These are phyloP conservation scores for Aureobasidium sp. DNA, from an alignment of 2,329 filamentous ascomycete species.

Conservation along the genomic window DNA sequence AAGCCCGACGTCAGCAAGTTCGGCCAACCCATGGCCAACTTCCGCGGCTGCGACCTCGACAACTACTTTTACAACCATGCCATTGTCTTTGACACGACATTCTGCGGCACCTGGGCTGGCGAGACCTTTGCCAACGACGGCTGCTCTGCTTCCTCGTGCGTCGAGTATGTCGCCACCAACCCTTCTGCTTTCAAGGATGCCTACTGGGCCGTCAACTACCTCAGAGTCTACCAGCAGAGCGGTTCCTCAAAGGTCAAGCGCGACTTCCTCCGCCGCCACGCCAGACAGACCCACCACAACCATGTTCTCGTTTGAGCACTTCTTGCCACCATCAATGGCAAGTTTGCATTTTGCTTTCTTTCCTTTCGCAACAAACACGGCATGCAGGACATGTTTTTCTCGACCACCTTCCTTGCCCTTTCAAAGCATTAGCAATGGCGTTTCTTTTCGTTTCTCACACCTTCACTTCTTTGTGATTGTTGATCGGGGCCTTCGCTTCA, in stretches of 20 bases:
- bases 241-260: slow-evolving; percentile 9
- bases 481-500: not conserved
- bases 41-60: slow-evolving; percentile 32
- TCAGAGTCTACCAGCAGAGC: slow-evolving; percentile 21
- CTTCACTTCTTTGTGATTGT: slow-evolving; percentile 6
- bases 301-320: not conserved
- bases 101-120: slow-evolving; percentile 28
- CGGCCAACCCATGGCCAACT: slow-evolving; percentile 55
- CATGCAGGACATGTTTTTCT: slow-evolving; percentile 9
- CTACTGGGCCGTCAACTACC: slow-evolving; percentile 22
- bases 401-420: not conserved
- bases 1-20: slow-evolving; percentile 54
- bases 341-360: not conserved
- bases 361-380: not conserved
- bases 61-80: slow-evolving; percentile 29
- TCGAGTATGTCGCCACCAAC: slow-evolving; percentile 20
- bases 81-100: slow-evolving; percentile 59
- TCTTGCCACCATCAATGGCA: not conserved
- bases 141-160: slow-evolving; percentile 18
- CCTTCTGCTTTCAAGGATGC: slow-evolving; percentile 20
- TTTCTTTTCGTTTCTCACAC: not conserved
- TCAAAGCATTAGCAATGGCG: not conserved
- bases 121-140: slow-evolving; percentile 14
- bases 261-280: slow-evolving; percentile 12
- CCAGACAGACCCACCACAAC: slow-evolving; percentile 5